These are phyloP conservation scores for Zygosaccharomyces sapae DNA, from an alignment of 1,139 yeast species.

Conservation along the genomic window DNA sequence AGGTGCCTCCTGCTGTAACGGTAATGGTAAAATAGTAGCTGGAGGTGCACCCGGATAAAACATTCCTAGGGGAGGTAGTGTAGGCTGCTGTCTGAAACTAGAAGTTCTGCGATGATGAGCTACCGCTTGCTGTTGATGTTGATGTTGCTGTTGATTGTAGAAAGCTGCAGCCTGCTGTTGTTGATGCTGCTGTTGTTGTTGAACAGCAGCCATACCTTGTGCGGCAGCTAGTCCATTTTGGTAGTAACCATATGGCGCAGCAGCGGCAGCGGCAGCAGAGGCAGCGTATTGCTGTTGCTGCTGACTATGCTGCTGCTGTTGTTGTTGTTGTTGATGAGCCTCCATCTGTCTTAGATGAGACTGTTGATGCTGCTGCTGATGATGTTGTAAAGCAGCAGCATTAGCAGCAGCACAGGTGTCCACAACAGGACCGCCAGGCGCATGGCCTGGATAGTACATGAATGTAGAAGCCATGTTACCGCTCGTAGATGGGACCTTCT, in stretches of 20 bases:
- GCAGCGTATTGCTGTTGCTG: constrained; percentile 15
- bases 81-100: constrained; percentile 14
- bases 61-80: constrained; percentile 25
- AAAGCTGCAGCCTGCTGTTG: constrained; percentile 11
- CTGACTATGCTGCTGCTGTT: constrained; percentile 13
- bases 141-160: constrained; percentile 5
- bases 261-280: constrained; percentile 3
- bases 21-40: constrained; percentile 16
- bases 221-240: constrained; percentile 2
- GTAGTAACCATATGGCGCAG: constrained; percentile 4
- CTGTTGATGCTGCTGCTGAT: constrained; percentile 13
- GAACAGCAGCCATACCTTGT: constrained; percentile 4
- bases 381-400: constrained; percentile 4
- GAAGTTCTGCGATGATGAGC: constrained; percentile 13
- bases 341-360: neutral
- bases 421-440: constrained; percentile 10
- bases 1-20: constrained; percentile 10
- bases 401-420: constrained; percentile 8
- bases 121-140: constrained; percentile 10
- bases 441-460: constrained; percentile 26
- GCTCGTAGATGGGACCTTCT: constrained; percentile 11
- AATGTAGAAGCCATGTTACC: constrained; percentile 16
- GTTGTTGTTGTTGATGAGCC: constrained; percentile 5
- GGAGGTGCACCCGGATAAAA: constrained; percentile 17
- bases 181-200: constrained; percentile 9